phyloP scores from a whole-genome alignment of 352 stramenopile species.

The Globisporangium paddicum region DNA sequence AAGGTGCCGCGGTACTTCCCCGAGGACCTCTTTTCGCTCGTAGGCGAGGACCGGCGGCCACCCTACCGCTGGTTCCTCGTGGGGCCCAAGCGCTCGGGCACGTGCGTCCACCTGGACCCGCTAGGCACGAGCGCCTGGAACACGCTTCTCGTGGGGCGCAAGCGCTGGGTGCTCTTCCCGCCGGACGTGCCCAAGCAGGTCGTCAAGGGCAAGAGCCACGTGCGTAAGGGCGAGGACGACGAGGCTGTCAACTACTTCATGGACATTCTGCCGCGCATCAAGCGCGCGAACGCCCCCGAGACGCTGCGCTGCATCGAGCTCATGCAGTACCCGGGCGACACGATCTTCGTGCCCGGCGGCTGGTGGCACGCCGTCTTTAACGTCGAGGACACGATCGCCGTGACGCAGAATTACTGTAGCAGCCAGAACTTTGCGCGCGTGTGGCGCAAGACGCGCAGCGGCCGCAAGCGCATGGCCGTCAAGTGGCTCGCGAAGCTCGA shows the following conservation, averaged over 20 bases:
- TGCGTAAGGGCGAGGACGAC: constrained; percentile 88
- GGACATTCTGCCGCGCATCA: constrained; percentile 90
- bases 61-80: constrained; percentile 97
- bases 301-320: constrained; percentile 80
- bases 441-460: constrained; percentile 86
- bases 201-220: constrained; percentile 79
- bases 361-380: constrained; percentile 95
- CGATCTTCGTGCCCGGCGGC: constrained; percentile 89
- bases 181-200: constrained; percentile 73
- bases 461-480: constrained; percentile 93
- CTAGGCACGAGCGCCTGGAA: constrained; percentile 97
- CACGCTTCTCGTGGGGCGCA: constrained; percentile 90
- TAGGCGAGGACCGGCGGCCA: constrained; percentile 82
- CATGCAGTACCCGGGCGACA: constrained; percentile 88
- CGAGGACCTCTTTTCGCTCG: constrained; percentile 80
- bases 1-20: constrained; percentile 75
- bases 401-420: constrained; percentile 94
- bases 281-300: constrained; percentile 53
- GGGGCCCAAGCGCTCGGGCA: constrained; percentile 90
- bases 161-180: constrained; percentile 97
- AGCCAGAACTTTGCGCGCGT: constrained; percentile 83
- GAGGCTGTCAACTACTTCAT: constrained; percentile 91
- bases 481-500: constrained; percentile 91
- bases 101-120: constrained; percentile 94
- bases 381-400: constrained; percentile 87